Evolutionary conservation across 202 grass and related monocot species (phyloP).

Genomic region (Panicum virgatum): DNA sequence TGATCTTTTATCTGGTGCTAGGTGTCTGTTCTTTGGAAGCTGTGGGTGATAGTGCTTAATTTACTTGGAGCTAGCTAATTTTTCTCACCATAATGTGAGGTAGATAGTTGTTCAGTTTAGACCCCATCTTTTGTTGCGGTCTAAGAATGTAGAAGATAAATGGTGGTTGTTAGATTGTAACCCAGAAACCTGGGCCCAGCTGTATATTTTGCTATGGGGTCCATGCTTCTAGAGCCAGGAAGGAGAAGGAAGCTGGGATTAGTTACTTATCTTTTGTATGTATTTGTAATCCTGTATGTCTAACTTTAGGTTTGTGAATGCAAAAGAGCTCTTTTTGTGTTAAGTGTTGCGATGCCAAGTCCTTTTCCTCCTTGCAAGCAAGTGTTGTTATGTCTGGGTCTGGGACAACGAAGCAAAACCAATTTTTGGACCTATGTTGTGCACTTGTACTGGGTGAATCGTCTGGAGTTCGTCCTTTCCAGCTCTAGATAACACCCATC

Average conservation of each 20-base stretch:
- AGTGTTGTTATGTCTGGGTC: not conserved
- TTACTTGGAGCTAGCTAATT: conserved; percentile 44
- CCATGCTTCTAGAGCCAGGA: conserved; percentile 26
- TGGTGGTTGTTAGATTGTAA: conserved; percentile 32
- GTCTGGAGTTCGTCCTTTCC: too few relatives aligned
- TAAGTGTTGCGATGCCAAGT: not conserved
- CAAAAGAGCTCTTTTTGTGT: conserved; percentile 12
- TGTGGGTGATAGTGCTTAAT: conserved; percentile 31
- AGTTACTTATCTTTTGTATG: conserved; percentile 17
- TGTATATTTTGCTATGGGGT: conserved; percentile 31
- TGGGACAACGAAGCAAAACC: not conserved
- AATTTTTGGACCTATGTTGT: not conserved
- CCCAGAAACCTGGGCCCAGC: conserved; percentile 12
- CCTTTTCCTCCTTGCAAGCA: not conserved
- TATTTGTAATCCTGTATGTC: not conserved
- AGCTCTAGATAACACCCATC: too few relatives aligned
- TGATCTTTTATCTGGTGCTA: conserved; percentile 21
- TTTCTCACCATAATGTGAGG: conserved; percentile 34
- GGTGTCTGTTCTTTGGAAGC: conserved; percentile 45
- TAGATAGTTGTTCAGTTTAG: conserved; percentile 37
- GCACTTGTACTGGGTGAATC: not conserved
- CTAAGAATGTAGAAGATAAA: conserved; percentile 30
- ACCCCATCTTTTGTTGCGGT: conserved; percentile 2
- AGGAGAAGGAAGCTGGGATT: not conserved
- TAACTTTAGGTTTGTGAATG: conserved; percentile 21